Base-by-base conservation (phyloP, 2,329 filamentous ascomycete species). In the Ophiostoma angusticollis region DNA sequence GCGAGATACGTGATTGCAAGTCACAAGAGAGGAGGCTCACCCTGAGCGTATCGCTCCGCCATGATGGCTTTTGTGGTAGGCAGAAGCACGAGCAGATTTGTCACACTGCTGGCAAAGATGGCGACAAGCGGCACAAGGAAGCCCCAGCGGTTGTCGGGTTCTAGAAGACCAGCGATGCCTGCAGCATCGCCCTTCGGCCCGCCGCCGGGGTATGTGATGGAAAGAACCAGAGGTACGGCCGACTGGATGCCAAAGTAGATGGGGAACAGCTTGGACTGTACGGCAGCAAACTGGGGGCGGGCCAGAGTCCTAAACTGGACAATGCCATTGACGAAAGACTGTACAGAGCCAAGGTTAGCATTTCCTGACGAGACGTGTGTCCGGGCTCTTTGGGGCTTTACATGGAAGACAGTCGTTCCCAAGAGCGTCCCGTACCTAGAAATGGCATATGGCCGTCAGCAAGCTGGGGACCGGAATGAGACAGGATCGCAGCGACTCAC, bases 231-330 rank as follows among this genome's bases (percentile, higher is more conserved):
- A 0, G 91, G 84, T 1, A 89, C 64, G 6, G 70, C 68, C 4
- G 84, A 78, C 62, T 96, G 89, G 41, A 96, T 64, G 32, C 74
- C 67, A 58, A 96, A 96, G 67, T 93, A 98, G 51, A 84, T 70
- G 24, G 85, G 85, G 63, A 95, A 94, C 38, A 87, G 74, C 46
- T 74, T 74, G 48, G 76, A 70, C 60, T 95, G 89, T 23, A 95
- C 72, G 14, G 76, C 68, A 19, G 80, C 75, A 64, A 98, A 96
- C 55, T 84, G 76, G 0, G 84, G 74, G 19, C 84, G 76, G 19
- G 84, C 76, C 27, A 95, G 75, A 9, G 74, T 70, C 54, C 71
- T 78, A 68, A 81, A 93, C 52, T 84, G 78, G 40, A 87, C 67
- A 37, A 85, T 74, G 42, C 85, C 71, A 52, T 73, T 74, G 53